Conservation (phyloP, 768 basidiomycete species). For the Pleurotus tuber-regium region DNA sequence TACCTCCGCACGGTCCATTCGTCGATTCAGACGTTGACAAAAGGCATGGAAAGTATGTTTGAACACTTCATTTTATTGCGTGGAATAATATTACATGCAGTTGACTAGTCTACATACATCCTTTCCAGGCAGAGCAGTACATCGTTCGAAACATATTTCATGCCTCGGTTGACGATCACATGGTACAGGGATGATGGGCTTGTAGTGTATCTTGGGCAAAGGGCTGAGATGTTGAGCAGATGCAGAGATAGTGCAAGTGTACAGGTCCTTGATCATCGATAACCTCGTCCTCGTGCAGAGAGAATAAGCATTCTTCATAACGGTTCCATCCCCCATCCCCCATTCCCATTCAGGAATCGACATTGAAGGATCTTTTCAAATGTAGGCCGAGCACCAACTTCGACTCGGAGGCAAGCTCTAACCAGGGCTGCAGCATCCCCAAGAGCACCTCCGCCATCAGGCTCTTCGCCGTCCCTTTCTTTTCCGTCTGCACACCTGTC, state of each 20-base stretch:
- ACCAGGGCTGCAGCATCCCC: slow-evolving; percentile 87
- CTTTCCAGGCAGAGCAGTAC: slow-evolving; percentile 7
- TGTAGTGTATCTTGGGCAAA: slow-evolving; percentile 7
- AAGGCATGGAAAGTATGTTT: not conserved
- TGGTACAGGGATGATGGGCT: slow-evolving; percentile 6
- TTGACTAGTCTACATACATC: slow-evolving; percentile 3
- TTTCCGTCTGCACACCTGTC: slow-evolving; percentile 77
- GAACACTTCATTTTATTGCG: not conserved
- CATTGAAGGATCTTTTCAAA: slow-evolving; percentile 81
- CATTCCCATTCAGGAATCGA: slow-evolving; percentile 74
- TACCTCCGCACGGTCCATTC: slow-evolving; percentile 6
- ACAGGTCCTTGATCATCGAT: slow-evolving; percentile 6
- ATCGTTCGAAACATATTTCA: slow-evolving; percentile 1
- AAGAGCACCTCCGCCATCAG: slow-evolving; percentile 80
- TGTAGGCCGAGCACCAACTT: slow-evolving; percentile 73
- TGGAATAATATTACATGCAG: slow-evolving; percentile 1
- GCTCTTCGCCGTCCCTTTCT: slow-evolving; percentile 70
- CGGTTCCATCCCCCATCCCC: slow-evolving; percentile 60
- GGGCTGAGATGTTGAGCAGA: slow-evolving; percentile 7
- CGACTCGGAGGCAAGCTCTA: slow-evolving; percentile 79
- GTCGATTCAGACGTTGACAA: slow-evolving; percentile 3
- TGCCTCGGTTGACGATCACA: slow-evolving; percentile 4
- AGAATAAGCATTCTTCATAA: slow-evolving; percentile 17
- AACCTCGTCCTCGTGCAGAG: slow-evolving; percentile 3
- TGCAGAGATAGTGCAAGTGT: slow-evolving; percentile 3